Base-by-base conservation (phyloP, 345 rosid genomes). In the Reutealis trisperma region DNA sequence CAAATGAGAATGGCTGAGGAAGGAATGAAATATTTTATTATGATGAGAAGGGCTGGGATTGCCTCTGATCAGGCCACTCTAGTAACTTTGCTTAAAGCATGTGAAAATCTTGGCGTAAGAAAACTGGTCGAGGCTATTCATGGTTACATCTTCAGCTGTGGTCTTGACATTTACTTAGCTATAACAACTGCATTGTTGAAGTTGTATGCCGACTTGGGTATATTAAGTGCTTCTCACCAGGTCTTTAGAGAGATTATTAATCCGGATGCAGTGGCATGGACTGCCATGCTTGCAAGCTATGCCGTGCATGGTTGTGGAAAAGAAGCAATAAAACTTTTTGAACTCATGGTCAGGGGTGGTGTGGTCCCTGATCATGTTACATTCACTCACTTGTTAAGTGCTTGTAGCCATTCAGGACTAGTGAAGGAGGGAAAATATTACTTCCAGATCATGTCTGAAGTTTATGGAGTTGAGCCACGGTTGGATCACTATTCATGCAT, bases 361-460 rank as follows among this genome's bases (percentile, higher is more conserved):
- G 62, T 79, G 73, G 75, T 65, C 61, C 95, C 90, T 72, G 97
- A 92, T 82, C 93, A 88, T 83, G 92, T 90, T 44, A 89, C 95
- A 25, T 92, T 89, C 81, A 90, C 91, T 63, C 93, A 91, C 78
- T 85, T 92, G 87, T 83, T 92, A 67, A 87, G 83, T 78, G 93
- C 93, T 79, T 92, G 97, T 73, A 85, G 89, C 82, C 97, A 92
- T 77, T 82, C 95, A 0, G 95, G 93, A 49, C 85, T 88, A 52
- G 88, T 88, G 34, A 52, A 82, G 42, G 88, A 90, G 80, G 97
- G 95, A 2, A 86, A 84, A 72, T 55, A 45, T 73, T 92, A 89
- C 85, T 90, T 89, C 78, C 73, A 34, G 51, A 75, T 78, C 57
- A 89, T 92, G 91, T 78, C 82, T 24, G 77, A 73, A 76, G 69